Base-by-base conservation (phyloP, 2,329 filamentous ascomycete species). In the Talaromyces sp. region DNA sequence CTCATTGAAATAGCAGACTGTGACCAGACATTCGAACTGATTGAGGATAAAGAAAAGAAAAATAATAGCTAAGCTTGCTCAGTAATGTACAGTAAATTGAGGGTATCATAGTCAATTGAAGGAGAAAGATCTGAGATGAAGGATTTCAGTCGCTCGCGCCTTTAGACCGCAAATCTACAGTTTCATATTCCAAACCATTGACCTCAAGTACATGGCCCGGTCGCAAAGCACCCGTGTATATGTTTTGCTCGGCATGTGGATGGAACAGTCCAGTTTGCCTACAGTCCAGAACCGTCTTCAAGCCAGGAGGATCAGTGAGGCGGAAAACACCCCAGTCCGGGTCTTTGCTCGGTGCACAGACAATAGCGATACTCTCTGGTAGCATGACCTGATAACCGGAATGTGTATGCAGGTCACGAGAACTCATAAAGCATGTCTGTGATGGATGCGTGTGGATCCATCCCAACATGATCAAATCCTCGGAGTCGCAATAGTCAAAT, bases 361-460 rank as follows among this genome's bases (percentile, higher is more conserved):
- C 94, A 65, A 99, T 96, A 3, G 94, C 94, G 57, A 99, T 91
- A 64, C 90, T 95, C 78, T 99, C 94, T 1, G 91, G 88, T 75
- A 97, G 84, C 91, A 97, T 97, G 54, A 94, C 86, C 73, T 99
- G 94, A 70, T 97, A 97, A 10, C 91, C 91, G 3, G 87, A 87
- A 68, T 96, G 93, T 0, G 95, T 99, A 69, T 99, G 94, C 61
- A 97, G 70, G 68, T 99, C 94, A 45, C 93, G 81, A 44, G 89
- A 94, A 69, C 91, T 96, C 90, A 99, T 95, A 71, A 99, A 99
- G 73, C 94, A 99, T 0, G 91, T 95, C 75, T 99, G 94, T 0
- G 88, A 91, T 0, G 94, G 94, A 70, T 99, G 94, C 0, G 94
- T 99, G 70, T 99, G 94, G 56, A 99, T 99, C 94, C 94, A 99